Percentiles rank a stretch among this genome's conserved stretches.
Evolutionary conservation across 257 asterid species (phyloP).

Genomic region (Solanum sparsipilum): DNA sequence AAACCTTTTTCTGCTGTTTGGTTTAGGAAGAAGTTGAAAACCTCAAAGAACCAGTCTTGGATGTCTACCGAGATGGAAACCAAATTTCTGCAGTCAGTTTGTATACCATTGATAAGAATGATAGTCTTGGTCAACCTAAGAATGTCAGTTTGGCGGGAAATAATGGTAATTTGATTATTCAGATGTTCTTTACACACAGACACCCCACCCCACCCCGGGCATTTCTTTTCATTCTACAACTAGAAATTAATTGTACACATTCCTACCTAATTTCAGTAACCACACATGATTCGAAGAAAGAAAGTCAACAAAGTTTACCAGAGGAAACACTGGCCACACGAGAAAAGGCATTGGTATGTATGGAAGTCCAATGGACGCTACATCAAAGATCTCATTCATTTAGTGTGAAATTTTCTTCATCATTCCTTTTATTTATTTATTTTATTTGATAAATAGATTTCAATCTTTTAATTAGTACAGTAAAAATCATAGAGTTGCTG

Average conservation of each 20-base stretch:
- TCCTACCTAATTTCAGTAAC: constrained; percentile 37
- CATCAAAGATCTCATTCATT: neutral
- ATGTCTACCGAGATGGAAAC: constrained; percentile 57
- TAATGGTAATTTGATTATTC: constrained; percentile 43
- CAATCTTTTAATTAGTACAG: neutral
- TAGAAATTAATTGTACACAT: neutral
- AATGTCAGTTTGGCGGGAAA: constrained; percentile 8
- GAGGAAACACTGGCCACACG: constrained; percentile 11
- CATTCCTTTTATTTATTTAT: neutral
- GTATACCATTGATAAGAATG: constrained; percentile 8
- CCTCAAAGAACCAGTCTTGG: constrained; percentile 49
- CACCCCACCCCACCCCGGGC: neutral
- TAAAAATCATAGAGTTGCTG: neutral
- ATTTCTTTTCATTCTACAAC: neutral
- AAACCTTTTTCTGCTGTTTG: neutral
- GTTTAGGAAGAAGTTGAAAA: constrained; percentile 46
- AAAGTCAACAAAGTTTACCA: constrained; percentile 17
- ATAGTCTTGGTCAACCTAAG: constrained; percentile 22
- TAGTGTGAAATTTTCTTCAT: neutral
- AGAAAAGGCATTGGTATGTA: constrained; percentile 27
- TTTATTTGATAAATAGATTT: neutral
- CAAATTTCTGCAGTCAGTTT: constrained; percentile 26
- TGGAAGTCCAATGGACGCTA: neutral
- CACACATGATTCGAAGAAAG: constrained; percentile 17
- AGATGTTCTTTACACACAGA: neutral